These are phyloP conservation scores for Fusarium caatingaense DNA, from an alignment of 2,329 filamentous ascomycete species.

Conservation along the genomic window DNA sequence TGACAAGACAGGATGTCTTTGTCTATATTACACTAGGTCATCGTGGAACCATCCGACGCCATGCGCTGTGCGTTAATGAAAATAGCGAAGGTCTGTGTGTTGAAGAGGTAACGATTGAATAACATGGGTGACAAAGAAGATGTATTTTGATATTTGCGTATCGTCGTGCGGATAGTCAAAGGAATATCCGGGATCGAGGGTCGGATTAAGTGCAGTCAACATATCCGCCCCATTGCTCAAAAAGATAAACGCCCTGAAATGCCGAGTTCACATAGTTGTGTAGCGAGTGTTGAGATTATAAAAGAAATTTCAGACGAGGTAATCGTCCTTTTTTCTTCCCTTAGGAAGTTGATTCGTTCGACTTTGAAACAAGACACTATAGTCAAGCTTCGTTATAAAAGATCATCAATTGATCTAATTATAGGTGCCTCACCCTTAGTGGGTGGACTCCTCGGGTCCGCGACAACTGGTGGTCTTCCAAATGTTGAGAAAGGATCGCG, in stretches of 20 bases:
- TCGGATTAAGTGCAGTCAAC: conserved; percentile 17
- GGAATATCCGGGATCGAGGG: conserved; percentile 23
- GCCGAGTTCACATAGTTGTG: conserved; percentile 34
- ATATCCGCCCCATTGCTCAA: conserved; percentile 21
- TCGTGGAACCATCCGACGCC: conserved; percentile 42
- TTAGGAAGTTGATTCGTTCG: conserved; percentile 12
- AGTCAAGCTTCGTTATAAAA: conserved; percentile 64
- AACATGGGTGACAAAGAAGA: conserved; percentile 40
- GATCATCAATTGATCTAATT: conserved; percentile 80
- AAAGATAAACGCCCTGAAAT: conserved; percentile 39
- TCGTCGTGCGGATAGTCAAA: conserved; percentile 39
- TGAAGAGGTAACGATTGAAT: conserved; percentile 34
- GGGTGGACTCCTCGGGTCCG: conserved; percentile 79
- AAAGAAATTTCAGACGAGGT: conserved; percentile 17
- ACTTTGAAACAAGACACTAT: not conserved
- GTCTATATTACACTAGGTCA: conserved; percentile 47
- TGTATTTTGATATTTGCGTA: conserved; percentile 38
- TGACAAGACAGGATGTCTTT: conserved; percentile 35
- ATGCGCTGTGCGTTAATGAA: conserved; percentile 43
- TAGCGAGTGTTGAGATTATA: conserved; percentile 20
- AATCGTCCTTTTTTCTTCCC: conserved; percentile 8
- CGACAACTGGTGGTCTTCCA: conserved; percentile 61
- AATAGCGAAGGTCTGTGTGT: conserved; percentile 37
- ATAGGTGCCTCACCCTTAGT: conserved; percentile 81
- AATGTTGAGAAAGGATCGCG: conserved; percentile 65